These are phyloP conservation scores for Fusarium foetens DNA, from an alignment of 2,329 filamentous ascomycete genomes.

Conservation along the genomic window DNA sequence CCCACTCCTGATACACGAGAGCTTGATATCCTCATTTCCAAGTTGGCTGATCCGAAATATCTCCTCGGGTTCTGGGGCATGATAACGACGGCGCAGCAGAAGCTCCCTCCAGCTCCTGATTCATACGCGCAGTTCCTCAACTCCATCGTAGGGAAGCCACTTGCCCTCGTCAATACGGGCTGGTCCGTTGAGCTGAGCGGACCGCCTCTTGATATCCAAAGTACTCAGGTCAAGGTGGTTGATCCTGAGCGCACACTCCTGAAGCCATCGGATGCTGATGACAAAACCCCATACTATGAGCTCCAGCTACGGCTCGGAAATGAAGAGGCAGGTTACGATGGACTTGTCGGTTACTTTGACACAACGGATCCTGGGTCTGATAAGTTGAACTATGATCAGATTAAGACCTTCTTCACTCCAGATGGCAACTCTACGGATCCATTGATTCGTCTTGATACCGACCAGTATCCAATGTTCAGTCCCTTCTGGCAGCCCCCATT, in stretches of 20 bases:
- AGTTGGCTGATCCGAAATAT: constrained; percentile 42
- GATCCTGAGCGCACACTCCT: background rate
- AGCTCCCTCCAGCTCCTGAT: constrained; percentile 44
- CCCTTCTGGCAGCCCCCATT: constrained; percentile 42
- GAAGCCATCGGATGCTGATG: background rate
- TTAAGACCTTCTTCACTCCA: constrained; percentile 45
- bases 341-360: constrained; percentile 54
- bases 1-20: constrained; percentile 33
- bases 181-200: constrained; percentile 49
- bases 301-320: constrained; percentile 54
- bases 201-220: constrained; percentile 31
- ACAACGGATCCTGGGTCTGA: background rate
- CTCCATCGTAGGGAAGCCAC: constrained; percentile 53
- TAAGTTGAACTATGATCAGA: constrained; percentile 37
- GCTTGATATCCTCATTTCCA: constrained; percentile 45
- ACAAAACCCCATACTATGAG: constrained; percentile 39
- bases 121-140: constrained; percentile 51
- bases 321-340: constrained; percentile 47
- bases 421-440: background rate
- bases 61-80: constrained; percentile 49
- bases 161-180: constrained; percentile 55
- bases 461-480: constrained; percentile 42
- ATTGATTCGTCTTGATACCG: background rate
- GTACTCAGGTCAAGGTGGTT: constrained; percentile 1
- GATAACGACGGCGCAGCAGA: constrained; percentile 47